phyloP scores from a whole-genome alignment of 1,139 yeast genomes.

The Kodamaea alishanica region DNA sequence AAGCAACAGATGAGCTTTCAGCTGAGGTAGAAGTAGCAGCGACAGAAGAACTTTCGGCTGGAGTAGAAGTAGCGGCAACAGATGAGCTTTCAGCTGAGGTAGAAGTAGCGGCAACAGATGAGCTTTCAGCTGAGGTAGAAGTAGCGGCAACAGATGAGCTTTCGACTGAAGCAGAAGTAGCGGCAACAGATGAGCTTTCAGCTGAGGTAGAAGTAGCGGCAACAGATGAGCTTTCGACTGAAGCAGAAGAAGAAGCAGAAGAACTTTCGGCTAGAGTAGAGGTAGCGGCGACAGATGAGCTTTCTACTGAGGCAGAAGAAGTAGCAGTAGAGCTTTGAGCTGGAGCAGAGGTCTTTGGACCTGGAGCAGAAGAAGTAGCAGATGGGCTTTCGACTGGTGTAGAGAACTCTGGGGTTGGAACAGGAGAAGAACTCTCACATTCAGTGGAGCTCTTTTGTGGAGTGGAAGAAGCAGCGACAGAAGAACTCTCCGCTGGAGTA shows the following conservation, averaged over 20 bases:
- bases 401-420: constrained; percentile 2
- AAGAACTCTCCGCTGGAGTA: background rate
- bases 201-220: background rate
- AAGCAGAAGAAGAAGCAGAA: background rate
- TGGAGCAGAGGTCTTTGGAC: constrained; percentile 1
- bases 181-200: background rate
- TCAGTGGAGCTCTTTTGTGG: no score
- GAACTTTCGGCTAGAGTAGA: background rate
- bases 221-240: background rate
- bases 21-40: no score
- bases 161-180: background rate
- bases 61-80: no score
- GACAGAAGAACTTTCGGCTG: no score
- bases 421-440: no score
- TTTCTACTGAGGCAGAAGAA: constrained; percentile 1
- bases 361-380: background rate
- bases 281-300: background rate
- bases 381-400: constrained; percentile 1
- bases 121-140: background rate
- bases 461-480: background rate
- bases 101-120: constrained; percentile 1
- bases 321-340: background rate
- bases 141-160: background rate
- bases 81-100: background rate
- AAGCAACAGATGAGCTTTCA: no score